A percentile compares a stretch with the other conserved stretches of the same genome.
Conservation (phyloP, 495 filamentous ascomycete genomes). For the Penicillium maclennaniae region DNA sequence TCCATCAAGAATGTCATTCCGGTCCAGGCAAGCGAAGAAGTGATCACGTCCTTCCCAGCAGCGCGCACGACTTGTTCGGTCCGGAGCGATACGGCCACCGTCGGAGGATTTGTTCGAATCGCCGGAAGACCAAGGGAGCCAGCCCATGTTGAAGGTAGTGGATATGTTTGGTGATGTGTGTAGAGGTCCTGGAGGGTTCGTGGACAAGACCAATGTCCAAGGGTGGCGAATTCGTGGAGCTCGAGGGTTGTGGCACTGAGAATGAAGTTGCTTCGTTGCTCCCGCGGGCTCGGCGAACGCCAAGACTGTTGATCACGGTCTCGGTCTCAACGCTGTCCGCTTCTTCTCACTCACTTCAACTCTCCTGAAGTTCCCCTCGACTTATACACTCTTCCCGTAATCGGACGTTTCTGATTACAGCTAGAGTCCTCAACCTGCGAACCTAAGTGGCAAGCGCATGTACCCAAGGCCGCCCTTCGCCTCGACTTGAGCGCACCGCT, state of each 20-base stretch:
- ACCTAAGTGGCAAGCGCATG: constrained; percentile 9
- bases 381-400: not conserved
- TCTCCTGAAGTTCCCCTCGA: not conserved
- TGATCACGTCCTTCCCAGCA: constrained; percentile 86
- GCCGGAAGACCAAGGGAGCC: constrained; percentile 42
- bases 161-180: not conserved
- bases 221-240: not conserved
- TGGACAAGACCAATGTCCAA: not conserved
- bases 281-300: constrained; percentile 17
- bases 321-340: constrained; percentile 8
- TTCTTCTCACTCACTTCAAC: constrained; percentile 2
- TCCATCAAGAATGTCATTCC: constrained; percentile 76
- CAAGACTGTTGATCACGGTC: constrained; percentile 26
- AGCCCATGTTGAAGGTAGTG: constrained; percentile 40
- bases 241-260: not conserved
- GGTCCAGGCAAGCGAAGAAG: constrained; percentile 84
- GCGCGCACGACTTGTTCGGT: constrained; percentile 65
- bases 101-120: constrained; percentile 49
- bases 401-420: not conserved
- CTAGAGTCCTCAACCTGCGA: not conserved
- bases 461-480: constrained; percentile 1
- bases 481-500: constrained; percentile 13
- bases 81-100: constrained; percentile 68
- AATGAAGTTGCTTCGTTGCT: constrained; percentile 10
- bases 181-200: not conserved